Conservation (phyloP, 192 early-diverging fungal species). For the Coemansia sp. region DNA sequence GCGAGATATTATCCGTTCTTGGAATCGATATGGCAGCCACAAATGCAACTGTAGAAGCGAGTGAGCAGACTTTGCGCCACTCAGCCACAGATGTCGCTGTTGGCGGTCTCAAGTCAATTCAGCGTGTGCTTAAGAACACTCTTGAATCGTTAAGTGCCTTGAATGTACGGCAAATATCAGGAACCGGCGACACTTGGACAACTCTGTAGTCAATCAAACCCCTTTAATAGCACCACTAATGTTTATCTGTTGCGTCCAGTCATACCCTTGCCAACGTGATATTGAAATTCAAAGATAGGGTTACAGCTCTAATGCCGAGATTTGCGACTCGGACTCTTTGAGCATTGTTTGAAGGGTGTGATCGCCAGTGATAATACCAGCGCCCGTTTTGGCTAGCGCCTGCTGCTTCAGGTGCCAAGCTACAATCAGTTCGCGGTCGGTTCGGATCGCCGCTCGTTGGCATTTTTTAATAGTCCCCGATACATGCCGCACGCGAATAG, state of each 20-base stretch:
- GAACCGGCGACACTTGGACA: background rate
- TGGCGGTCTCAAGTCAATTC: conserved; percentile 30
- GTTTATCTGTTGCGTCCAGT: too few relatives aligned
- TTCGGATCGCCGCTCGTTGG: conserved; percentile 36
- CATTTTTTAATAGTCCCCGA: conserved; percentile 53
- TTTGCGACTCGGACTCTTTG: conserved; percentile 40
- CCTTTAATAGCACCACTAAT: background rate
- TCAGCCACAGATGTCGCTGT: conserved; percentile 9
- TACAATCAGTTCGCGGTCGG: conserved; percentile 38
- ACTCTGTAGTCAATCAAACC: background rate
- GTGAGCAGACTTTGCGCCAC: background rate
- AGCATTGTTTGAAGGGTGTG: conserved; percentile 15
- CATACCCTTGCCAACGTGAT: too few relatives aligned
- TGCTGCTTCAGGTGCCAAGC: conserved; percentile 26
- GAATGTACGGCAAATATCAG: background rate
- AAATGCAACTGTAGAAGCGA: background rate
- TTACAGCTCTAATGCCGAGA: conserved; percentile 39
- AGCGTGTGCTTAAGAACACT: conserved; percentile 20
- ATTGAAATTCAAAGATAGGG: background rate
- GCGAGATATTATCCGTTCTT: conserved; percentile 1
- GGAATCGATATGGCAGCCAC: conserved; percentile 4
- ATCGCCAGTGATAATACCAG: background rate
- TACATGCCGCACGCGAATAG: conserved; percentile 33
- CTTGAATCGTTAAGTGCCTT: conserved; percentile 8
- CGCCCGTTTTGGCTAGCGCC: conserved; percentile 12